Conservation (phyloP, 768 basidiomycete species). For the Lactarius sanguifluus region DNA sequence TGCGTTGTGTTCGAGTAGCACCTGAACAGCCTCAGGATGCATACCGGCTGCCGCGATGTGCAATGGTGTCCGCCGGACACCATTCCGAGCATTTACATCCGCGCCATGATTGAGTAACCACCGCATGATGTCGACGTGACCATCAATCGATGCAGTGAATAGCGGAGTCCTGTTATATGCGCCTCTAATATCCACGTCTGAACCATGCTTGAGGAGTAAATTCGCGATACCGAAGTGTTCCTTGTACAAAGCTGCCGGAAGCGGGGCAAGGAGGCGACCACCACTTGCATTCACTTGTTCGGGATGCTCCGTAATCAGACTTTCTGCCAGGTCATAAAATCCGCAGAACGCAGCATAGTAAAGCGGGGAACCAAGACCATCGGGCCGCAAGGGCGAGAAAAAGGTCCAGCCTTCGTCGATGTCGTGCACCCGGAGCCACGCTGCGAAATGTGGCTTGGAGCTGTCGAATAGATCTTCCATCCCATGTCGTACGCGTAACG, state of each 20-base stretch:
- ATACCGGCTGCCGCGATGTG: too few species aligned
- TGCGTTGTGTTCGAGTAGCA: too few species aligned
- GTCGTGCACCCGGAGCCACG: background rate
- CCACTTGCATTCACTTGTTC: background rate
- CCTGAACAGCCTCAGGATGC: too few species aligned
- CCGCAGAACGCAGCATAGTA: background rate
- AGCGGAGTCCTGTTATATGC: background rate
- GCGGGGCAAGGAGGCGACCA: background rate
- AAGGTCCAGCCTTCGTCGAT: background rate
- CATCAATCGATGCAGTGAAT: accelerated
- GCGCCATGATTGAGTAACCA: too few species aligned
- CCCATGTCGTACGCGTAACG: background rate
- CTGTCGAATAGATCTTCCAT: background rate
- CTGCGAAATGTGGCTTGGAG: background rate
- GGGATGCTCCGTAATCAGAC: background rate
- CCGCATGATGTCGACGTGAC: too few species aligned
- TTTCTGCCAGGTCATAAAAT: background rate
- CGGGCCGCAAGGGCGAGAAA: accelerated
- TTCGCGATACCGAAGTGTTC: background rate
- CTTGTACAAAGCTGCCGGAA: background rate
- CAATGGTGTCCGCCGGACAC: too few species aligned
- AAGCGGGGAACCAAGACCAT: background rate
- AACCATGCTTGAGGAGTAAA: background rate
- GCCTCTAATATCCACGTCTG: background rate
- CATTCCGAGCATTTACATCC: too few species aligned